Percentiles rank a stretch among this genome's conserved stretches.
Conservation (phyloP, 2,329 filamentous ascomycete genomes). For the Colletotrichum agaves region DNA sequence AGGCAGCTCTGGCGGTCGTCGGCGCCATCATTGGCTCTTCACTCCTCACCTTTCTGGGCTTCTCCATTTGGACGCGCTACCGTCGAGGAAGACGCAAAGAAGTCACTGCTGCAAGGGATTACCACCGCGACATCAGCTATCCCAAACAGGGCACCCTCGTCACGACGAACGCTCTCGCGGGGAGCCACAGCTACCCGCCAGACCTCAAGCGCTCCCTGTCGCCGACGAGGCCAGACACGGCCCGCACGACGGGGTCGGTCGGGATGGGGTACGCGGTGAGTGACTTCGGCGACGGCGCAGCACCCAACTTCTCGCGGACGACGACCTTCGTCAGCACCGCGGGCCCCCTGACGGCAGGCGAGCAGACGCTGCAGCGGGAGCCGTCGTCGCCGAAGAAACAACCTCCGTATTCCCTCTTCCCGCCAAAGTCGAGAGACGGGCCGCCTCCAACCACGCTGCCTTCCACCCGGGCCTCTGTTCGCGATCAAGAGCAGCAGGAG, state of each 20-base stretch:
- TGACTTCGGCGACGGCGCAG: slow-evolving; percentile 21
- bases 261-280: slow-evolving; percentile 23
- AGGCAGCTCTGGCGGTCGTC: slow-evolving; percentile 54
- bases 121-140: slow-evolving; percentile 40
- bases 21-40: slow-evolving; percentile 55
- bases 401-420: slow-evolving; percentile 24
- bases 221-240: slow-evolving; percentile 34
- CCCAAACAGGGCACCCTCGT: slow-evolving; percentile 39
- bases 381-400: slow-evolving; percentile 31
- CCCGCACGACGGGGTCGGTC: slow-evolving; percentile 22
- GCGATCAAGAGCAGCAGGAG: not conserved
- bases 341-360: slow-evolving; percentile 9
- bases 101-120: not conserved
- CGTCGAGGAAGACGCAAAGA: slow-evolving; percentile 40
- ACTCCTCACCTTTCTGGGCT: slow-evolving; percentile 51
- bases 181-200: slow-evolving; percentile 37
- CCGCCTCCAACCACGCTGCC: slow-evolving; percentile 5
- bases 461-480: slow-evolving; percentile 7
- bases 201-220: slow-evolving; percentile 41
- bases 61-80: slow-evolving; percentile 49
- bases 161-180: slow-evolving; percentile 28
- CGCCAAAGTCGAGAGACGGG: slow-evolving; percentile 18
- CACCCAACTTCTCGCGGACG: slow-evolving; percentile 26
- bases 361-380: slow-evolving; percentile 1
- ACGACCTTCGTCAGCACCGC: slow-evolving; percentile 24